Percentiles rank a stretch among this genome's conserved stretches.
Evolutionary conservation across 106 monocot genomes (phyloP).

Genomic region (Cymbidium sinense): DNA sequence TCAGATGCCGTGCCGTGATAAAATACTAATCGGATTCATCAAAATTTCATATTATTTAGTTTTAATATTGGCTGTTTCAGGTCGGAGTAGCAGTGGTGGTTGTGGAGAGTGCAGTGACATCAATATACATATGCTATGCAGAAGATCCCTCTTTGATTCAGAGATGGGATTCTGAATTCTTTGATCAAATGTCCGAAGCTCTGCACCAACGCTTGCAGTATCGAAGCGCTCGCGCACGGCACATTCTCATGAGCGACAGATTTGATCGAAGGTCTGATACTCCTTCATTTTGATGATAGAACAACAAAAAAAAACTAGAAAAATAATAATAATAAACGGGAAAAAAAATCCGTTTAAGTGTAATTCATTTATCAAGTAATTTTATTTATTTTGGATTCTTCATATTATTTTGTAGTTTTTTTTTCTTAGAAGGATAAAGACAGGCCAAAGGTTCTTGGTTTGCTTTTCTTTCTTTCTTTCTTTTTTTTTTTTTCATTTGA

Average conservation of each 20-base stretch:
- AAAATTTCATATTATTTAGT: too few species aligned
- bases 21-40: too few species aligned
- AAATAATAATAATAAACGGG: not conserved
- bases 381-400: too few species aligned
- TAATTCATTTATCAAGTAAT: too few species aligned
- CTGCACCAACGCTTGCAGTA: slow-evolving; percentile 87
- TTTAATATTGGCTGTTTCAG: slow-evolving; percentile 17
- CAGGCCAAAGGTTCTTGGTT: too few species aligned
- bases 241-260: slow-evolving; percentile 25
- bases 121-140: slow-evolving; percentile 88
- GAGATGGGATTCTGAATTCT: slow-evolving; percentile 89
- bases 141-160: slow-evolving; percentile 81
- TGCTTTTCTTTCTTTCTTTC: too few species aligned
- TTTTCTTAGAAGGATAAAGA: too few species aligned
- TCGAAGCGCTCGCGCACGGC: slow-evolving; percentile 61
- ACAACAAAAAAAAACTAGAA: not conserved
- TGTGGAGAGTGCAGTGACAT: slow-evolving; percentile 93
- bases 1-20: too few species aligned
- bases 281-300: slow-evolving; percentile 6
- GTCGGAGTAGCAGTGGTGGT: slow-evolving; percentile 88
- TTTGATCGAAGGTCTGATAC: slow-evolving; percentile 34
- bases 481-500: too few species aligned
- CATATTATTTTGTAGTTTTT: too few species aligned
- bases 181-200: slow-evolving; percentile 69
- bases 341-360: not conserved